phyloP scores from a whole-genome alignment of 1,139 yeast species.

The Nakaseomyces bracarensis region DNA sequence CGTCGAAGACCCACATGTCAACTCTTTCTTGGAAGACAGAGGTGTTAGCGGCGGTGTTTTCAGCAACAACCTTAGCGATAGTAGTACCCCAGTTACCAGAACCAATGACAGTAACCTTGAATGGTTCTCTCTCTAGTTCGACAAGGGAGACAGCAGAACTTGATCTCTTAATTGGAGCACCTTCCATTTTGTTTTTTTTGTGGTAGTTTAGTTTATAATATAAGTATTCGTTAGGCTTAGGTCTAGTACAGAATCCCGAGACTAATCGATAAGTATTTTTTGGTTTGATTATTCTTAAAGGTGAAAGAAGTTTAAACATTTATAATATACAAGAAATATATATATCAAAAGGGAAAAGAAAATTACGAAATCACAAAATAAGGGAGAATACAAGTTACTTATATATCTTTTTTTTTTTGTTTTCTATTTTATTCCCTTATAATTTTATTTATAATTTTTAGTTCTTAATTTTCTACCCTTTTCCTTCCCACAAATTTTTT shows the following conservation, averaged over 20 bases:
- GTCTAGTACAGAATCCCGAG: neutral
- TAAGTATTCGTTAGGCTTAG: slow-evolving; percentile 6
- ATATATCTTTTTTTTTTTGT: neutral
- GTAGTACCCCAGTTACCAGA: slow-evolving; percentile 93
- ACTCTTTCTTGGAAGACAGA: slow-evolving; percentile 59
- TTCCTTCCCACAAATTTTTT: too few species aligned
- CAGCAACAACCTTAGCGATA: slow-evolving; percentile 85
- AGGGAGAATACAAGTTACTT: neutral
- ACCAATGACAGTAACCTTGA: slow-evolving; percentile 47
- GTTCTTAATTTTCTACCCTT: too few species aligned
- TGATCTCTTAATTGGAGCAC: slow-evolving; percentile 10
- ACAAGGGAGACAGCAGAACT: slow-evolving; percentile 13
- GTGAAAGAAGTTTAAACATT: neutral
- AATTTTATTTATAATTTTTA: too few species aligned
- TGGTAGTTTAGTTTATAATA: slow-evolving; percentile 5
- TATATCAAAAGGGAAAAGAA: neutral
- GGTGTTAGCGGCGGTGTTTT: slow-evolving; percentile 64
- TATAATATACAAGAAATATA: neutral
- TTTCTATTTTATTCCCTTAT: too few species aligned
- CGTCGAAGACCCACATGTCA: slow-evolving; percentile 93
- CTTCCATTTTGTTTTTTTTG: neutral
- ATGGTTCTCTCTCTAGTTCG: slow-evolving; percentile 32
- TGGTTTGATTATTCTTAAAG: neutral
- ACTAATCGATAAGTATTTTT: slow-evolving; percentile 2
- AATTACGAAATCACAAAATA: too few species aligned